Conservation (phyloP, 495 filamentous ascomycete species). For the Beverwykella pulmonaria region DNA sequence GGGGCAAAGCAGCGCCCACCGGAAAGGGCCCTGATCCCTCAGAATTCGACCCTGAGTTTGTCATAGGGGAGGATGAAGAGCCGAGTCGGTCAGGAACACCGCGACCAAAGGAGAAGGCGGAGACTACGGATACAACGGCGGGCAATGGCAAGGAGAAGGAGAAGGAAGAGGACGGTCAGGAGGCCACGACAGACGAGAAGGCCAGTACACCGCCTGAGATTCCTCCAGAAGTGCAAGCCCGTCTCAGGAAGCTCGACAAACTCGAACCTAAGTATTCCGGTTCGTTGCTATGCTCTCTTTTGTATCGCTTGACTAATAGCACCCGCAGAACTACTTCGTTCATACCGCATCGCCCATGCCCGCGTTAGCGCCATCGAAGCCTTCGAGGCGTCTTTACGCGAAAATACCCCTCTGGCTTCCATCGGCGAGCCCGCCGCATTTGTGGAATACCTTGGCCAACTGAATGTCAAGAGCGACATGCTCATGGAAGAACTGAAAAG, state of each 20-base stretch:
- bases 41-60: constrained; percentile 80
- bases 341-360: constrained; percentile 87
- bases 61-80: constrained; percentile 75
- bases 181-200: constrained; percentile 37
- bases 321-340: constrained; percentile 76
- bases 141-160: constrained; percentile 38
- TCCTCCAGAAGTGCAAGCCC: constrained; percentile 70
- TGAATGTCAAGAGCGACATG: constrained; percentile 84
- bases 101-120: constrained; percentile 37
- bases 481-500: constrained; percentile 90
- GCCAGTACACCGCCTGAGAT: constrained; percentile 58
- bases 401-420: constrained; percentile 86
- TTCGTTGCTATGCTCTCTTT: constrained; percentile 44
- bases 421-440: constrained; percentile 83
- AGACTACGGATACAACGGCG: not conserved
- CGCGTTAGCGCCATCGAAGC: constrained; percentile 83
- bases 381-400: constrained; percentile 86
- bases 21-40: constrained; percentile 73
- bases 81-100: constrained; percentile 61
- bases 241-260: constrained; percentile 77
- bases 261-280: constrained; percentile 85
- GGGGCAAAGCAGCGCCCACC: constrained; percentile 52
- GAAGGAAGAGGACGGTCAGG: constrained; percentile 38
- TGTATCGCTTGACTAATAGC: not conserved
- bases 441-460: constrained; percentile 90